Evolutionary conservation across 768 basidiomycete species (phyloP).

Genomic region (Galerina sulciceps): DNA sequence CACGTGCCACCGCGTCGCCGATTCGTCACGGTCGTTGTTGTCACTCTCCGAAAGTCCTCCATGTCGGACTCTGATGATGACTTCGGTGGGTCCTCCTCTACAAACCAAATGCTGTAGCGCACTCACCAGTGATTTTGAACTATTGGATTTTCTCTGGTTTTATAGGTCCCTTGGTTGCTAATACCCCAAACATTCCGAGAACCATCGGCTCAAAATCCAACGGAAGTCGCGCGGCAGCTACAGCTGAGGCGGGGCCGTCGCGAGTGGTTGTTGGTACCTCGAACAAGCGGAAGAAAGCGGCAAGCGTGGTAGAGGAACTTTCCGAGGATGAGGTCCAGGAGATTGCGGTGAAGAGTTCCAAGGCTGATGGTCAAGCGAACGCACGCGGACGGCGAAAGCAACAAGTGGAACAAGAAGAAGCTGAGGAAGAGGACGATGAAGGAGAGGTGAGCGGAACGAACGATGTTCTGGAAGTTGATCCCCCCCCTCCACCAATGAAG

Average conservation of each 20-base stretch:
- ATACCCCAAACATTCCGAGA: conserved; percentile 13
- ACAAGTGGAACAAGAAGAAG: neutral
- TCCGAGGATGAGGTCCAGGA: conserved; percentile 17
- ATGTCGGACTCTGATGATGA: conserved; percentile 24
- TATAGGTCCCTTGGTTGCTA: conserved; percentile 8
- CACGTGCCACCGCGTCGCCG: conserved; percentile 17
- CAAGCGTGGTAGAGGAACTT: neutral
- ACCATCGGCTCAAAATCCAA: conserved; percentile 8
- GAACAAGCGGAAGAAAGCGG: conserved; percentile 7
- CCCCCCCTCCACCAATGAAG: conserved; percentile 12
- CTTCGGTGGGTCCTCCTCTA: conserved; percentile 15
- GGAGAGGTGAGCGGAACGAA: conserved; percentile 13
- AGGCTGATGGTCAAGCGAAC: neutral
- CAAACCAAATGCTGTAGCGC: neutral
- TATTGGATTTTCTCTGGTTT: neutral
- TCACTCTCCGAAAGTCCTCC: conserved; percentile 16
- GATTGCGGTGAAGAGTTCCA: neutral
- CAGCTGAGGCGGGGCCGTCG: conserved; percentile 21
- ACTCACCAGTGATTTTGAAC: neutral
- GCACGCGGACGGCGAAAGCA: conserved; percentile 4
- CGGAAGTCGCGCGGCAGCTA: conserved; percentile 13
- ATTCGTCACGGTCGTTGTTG: conserved; percentile 20
- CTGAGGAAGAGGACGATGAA: conserved; percentile 15
- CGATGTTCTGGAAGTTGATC: conserved; percentile 22
- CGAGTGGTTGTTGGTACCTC: neutral